Evolutionary conservation across 768 basidiomycete genomes (phyloP).

Genomic region (Mycena galericulata): DNA sequence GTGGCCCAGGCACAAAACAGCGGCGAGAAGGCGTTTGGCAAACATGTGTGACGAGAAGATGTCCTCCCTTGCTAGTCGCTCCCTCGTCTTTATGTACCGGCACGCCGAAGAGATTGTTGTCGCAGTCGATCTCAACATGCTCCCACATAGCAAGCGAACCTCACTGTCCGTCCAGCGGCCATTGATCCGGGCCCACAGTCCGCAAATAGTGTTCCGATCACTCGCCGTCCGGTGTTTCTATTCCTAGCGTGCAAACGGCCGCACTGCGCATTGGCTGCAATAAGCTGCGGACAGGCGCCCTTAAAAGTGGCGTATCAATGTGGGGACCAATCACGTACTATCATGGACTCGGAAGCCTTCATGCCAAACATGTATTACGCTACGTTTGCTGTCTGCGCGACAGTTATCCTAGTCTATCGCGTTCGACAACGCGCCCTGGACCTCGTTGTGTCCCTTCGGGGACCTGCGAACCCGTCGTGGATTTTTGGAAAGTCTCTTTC

Average conservation of each 20-base stretch:
- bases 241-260: not conserved
- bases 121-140: not conserved
- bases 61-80: not conserved
- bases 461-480: not conserved
- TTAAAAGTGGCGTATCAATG: not conserved
- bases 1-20: not conserved
- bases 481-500: not conserved
- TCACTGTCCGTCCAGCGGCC: not conserved
- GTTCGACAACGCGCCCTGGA: not conserved
- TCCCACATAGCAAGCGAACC: not conserved
- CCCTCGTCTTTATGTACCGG: not conserved
- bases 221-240: not conserved
- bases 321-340: not conserved
- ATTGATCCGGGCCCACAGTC: not conserved
- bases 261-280: not conserved
- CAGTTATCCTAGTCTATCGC: slow-evolving; percentile 1
- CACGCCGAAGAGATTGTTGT: not conserved
- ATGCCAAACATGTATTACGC: not conserved
- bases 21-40: not conserved
- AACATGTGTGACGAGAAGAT: not conserved
- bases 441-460: not conserved
- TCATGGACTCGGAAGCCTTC: not conserved
- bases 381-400: not conserved
- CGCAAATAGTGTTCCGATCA: not conserved
- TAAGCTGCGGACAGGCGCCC: not conserved